A percentile compares a stretch with the other conserved stretches of the same genome.
Evolutionary conservation across 495 filamentous ascomycete species (phyloP).

Genomic region (Symbiotaphrina buchneri): DNA sequence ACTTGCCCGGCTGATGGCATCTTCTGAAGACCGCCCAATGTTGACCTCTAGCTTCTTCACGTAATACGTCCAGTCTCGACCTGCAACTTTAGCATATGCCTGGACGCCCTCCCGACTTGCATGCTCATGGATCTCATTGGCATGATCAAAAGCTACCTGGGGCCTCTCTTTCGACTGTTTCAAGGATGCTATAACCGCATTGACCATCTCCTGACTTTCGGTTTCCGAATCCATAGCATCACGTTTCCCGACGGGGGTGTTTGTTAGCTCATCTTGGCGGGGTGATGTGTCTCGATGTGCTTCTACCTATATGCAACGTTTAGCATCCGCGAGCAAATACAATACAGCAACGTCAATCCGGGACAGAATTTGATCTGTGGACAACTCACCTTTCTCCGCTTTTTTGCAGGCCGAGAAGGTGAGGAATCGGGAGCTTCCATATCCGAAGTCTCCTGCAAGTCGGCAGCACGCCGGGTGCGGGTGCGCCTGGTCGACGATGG

Average conservation of each 20-base stretch:
- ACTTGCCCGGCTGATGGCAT: no score
- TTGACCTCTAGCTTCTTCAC: constrained; percentile 57
- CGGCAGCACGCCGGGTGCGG: constrained; percentile 3
- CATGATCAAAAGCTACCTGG: constrained; percentile 49
- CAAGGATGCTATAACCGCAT: constrained; percentile 50
- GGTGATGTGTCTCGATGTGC: no score
- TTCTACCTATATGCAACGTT: no score
- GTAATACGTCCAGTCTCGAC: constrained; percentile 86
- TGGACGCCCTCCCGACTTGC: constrained; percentile 50
- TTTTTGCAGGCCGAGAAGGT: constrained; percentile 3
- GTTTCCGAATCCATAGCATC: no score
- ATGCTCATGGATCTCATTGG: constrained; percentile 45
- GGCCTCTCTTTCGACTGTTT: constrained; percentile 31
- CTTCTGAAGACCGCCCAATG: constrained; percentile 39
- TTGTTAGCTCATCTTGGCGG: no score
- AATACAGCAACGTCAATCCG: no score
- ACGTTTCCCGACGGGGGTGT: no score
- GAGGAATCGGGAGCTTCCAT: constrained; percentile 3
- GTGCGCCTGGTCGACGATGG: constrained; percentile 3
- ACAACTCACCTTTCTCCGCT: constrained; percentile 6
- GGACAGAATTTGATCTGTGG: no score
- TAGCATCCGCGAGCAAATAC: no score
- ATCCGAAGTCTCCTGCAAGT: constrained; percentile 2
- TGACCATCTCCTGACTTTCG: constrained; percentile 43
- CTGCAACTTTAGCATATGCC: constrained; percentile 86